A percentile compares a stretch with the other conserved stretches of the same genome.
phyloP scores from a whole-genome alignment of 306 rosid genomes.

The Pueraria montana region DNA sequence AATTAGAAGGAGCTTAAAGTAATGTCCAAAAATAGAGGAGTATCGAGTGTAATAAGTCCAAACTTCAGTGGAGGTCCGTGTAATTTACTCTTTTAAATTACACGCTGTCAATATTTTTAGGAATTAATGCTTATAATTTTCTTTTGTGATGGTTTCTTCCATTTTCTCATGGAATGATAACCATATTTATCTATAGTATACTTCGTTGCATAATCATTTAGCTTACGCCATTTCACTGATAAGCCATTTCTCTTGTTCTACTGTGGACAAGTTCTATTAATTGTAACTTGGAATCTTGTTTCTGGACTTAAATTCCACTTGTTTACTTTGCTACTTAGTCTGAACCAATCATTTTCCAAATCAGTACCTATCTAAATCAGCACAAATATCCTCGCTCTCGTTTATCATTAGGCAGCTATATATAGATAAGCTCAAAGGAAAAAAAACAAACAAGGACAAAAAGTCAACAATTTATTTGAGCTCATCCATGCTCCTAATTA shows the following conservation, averaged over 20 bases:
- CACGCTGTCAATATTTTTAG: not conserved
- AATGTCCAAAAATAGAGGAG: too few species aligned
- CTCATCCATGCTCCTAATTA: not conserved
- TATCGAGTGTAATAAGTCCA: too few species aligned
- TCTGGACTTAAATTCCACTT: not conserved
- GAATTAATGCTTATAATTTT: not conserved
- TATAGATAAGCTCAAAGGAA: too few species aligned
- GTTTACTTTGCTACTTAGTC: not conserved
- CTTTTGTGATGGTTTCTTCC: not conserved
- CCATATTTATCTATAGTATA: not conserved
- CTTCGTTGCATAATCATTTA: not conserved
- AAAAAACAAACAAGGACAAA: too few species aligned
- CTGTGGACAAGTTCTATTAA: not conserved
- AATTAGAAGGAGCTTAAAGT: too few species aligned
- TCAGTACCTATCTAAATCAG: too few species aligned
- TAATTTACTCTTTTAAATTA: too few species aligned
- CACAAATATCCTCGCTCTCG: too few species aligned
- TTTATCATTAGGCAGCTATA: too few species aligned
- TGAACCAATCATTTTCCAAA: too few species aligned
- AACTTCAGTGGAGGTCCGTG: too few species aligned
- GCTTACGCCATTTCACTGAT: not conserved
- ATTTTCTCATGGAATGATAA: not conserved
- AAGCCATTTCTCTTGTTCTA: not conserved
- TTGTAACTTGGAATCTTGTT: not conserved
- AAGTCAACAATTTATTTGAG: not conserved